Conservation (phyloP, 2,329 filamentous ascomycete species). For the Aureobasidium uvarum region DNA sequence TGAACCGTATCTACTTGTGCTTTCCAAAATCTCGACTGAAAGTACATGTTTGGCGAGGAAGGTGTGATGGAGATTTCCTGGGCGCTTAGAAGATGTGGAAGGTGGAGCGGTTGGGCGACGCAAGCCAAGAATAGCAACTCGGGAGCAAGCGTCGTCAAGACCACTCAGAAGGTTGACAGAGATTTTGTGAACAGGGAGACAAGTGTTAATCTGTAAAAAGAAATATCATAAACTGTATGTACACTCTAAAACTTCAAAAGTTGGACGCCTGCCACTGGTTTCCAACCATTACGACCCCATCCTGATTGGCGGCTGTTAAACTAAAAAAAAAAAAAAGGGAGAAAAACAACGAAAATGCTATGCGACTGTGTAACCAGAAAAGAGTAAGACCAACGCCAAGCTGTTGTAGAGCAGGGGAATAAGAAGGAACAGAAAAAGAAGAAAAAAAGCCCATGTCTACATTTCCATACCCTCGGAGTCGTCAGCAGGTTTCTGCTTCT, state of each 20-base stretch:
- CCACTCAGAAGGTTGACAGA: neutral
- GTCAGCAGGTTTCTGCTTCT: slow-evolving; percentile 28
- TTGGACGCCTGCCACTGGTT: neutral
- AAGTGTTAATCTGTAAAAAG: no score
- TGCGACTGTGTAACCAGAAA: neutral
- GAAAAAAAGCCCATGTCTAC: slow-evolving; percentile 1
- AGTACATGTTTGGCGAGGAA: neutral
- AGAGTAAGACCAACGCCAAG: neutral
- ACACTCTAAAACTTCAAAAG: neutral
- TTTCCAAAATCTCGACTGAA: neutral
- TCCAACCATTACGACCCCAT: neutral
- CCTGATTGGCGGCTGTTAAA: neutral
- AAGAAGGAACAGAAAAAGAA: neutral
- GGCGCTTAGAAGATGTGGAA: slow-evolving; percentile 5
- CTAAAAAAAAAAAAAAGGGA: neutral
- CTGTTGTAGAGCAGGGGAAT: neutral
- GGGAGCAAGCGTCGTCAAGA: neutral
- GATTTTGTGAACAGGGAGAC: neutral
- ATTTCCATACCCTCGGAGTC: slow-evolving; percentile 27
- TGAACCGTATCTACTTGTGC: neutral
- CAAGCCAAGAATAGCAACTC: slow-evolving; percentile 12
- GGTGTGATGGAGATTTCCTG: neutral
- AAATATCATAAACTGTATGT: slow-evolving; percentile 1
- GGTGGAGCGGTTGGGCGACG: neutral
- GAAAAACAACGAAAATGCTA: neutral